phyloP scores from a whole-genome alignment of 2,329 filamentous ascomycete genomes.

The Truncatella angustata region DNA sequence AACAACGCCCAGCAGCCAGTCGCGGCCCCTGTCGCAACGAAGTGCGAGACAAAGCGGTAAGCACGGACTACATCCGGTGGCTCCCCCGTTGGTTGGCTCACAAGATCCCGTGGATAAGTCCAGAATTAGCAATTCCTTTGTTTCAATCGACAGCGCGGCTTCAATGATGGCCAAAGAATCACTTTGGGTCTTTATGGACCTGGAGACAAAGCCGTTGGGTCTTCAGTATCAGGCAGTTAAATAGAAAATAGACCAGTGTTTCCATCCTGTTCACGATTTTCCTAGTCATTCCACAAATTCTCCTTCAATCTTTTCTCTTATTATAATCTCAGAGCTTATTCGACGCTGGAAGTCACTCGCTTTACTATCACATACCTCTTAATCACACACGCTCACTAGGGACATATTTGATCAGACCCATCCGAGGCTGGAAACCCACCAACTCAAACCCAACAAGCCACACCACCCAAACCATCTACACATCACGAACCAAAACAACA shows the following conservation, averaged over 20 bases:
- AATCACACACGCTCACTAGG: not conserved
- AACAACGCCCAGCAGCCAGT: constrained; percentile 1
- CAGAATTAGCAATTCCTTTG: constrained; percentile 7
- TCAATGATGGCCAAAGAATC: not conserved
- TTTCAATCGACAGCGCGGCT: not conserved
- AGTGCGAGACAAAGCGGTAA: not conserved
- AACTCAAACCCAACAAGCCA: not conserved
- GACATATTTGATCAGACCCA: no score
- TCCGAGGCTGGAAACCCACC: no score
- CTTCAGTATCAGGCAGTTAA: not conserved
- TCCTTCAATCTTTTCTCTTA: not conserved
- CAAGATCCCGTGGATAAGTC: not conserved
- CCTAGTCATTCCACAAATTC: not conserved
- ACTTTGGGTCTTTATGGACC: constrained; percentile 2
- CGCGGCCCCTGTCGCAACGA: not conserved
- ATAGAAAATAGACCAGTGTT: not conserved
- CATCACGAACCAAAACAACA: not conserved
- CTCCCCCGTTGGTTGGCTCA: constrained; percentile 4
- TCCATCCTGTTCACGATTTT: not conserved
- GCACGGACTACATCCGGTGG: not conserved
- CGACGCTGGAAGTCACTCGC: constrained; percentile 8
- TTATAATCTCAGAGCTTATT: not conserved
- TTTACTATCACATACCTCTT: not conserved
- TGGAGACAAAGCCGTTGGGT: not conserved
- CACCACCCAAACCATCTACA: not conserved